phyloP scores from a whole-genome alignment of 2,329 filamentous ascomycete species.

The Xylaria sp. region DNA sequence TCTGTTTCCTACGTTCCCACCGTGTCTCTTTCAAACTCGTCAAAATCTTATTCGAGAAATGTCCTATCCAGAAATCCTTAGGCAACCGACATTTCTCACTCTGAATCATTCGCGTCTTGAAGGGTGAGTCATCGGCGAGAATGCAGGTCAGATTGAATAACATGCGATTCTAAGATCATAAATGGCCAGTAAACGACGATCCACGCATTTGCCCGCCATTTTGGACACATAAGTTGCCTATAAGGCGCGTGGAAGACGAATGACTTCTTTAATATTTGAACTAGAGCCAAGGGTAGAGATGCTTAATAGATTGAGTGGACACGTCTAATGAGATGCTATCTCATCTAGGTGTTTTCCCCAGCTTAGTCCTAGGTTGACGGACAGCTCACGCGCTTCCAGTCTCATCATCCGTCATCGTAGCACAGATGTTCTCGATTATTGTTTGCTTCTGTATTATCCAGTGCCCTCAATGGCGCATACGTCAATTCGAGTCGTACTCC shows the following conservation, averaged over 20 bases:
- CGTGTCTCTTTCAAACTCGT: not conserved
- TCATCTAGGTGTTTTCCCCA: not conserved
- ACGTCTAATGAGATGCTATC: not conserved
- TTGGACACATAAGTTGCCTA: not conserved
- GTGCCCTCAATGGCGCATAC: not conserved
- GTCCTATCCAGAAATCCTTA: not conserved
- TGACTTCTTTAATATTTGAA: not conserved
- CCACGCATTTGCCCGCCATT: not conserved
- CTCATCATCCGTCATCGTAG: not conserved
- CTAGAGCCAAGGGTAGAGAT: not conserved
- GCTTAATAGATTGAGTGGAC: not conserved
- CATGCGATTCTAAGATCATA: not conserved
- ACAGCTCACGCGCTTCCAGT: not conserved
- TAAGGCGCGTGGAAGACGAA: not conserved
- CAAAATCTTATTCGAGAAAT: not conserved
- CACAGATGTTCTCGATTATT: too few species aligned
- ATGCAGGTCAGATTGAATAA: constrained; percentile 19
- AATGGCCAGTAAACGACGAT: not conserved
- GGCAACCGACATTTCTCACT: not conserved
- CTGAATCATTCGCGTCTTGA: constrained; percentile 5
- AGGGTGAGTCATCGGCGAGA: constrained; percentile 26
- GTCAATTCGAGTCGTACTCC: not conserved
- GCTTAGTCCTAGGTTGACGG: not conserved
- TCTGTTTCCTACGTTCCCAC: not conserved
- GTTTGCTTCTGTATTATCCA: too few species aligned